phyloP scores from a whole-genome alignment of 257 asterid species.

The Forsythia viridissima region DNA sequence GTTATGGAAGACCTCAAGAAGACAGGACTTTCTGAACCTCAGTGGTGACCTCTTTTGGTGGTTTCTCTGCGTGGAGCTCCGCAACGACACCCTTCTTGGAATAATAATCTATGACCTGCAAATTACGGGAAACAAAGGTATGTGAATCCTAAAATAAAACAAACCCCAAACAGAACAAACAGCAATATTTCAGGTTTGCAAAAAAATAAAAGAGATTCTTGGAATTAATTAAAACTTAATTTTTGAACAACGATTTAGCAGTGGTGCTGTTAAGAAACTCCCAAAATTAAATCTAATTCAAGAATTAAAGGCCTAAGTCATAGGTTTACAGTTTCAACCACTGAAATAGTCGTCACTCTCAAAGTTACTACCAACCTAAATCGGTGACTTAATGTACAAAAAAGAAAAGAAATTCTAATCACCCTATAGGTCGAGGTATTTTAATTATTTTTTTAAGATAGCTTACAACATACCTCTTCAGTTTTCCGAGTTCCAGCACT shows the following conservation, averaged over 20 bases:
- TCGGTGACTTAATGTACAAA: too few species aligned
- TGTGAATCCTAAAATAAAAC: neutral
- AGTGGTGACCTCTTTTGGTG: neutral
- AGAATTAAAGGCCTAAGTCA: neutral
- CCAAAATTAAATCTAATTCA: too few species aligned
- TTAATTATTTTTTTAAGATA: neutral
- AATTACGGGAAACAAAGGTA: neutral
- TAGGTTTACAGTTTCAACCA: neutral
- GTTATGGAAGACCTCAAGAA: neutral
- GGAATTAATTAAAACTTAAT: too few species aligned
- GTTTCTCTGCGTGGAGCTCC: neutral
- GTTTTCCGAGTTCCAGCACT: too few species aligned
- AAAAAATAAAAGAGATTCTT: neutral
- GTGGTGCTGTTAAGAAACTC: too few species aligned
- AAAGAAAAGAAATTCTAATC: neutral
- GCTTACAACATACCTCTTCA: too few species aligned
- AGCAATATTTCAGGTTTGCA: neutral
- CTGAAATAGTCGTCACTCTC: neutral
- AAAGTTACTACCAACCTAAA: neutral
- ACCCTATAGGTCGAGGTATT: too few species aligned
- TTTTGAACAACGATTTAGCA: too few species aligned
- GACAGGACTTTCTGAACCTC: conserved; percentile 2
- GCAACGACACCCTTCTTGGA: neutral
- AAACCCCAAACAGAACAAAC: neutral
- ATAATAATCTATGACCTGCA: neutral